Percentiles rank a stretch among this genome's conserved stretches.
Conservation (phyloP, 345 rosid species). For the Noccaea caerulescens region DNA sequence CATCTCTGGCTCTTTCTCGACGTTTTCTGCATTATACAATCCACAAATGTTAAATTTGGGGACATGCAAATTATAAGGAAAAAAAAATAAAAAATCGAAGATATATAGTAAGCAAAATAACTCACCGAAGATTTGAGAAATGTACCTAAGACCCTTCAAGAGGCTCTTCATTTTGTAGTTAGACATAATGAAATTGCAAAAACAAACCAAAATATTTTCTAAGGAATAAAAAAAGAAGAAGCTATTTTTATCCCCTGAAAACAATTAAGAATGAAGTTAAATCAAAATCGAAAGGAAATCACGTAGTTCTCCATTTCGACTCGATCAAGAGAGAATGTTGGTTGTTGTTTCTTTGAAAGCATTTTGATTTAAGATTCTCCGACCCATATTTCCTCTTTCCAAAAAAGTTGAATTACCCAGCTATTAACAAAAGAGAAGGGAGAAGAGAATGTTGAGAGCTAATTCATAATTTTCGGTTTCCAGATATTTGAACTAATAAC, state of each 20-base stretch:
- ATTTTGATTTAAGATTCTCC: slow-evolving; percentile 15
- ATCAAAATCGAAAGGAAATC: slow-evolving; percentile 12
- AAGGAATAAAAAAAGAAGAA: not conserved
- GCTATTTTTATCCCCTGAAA: not conserved
- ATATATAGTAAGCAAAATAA: not conserved
- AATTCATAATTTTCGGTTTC: slow-evolving; percentile 30
- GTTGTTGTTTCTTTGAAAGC: slow-evolving; percentile 12
- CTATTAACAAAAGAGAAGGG: not conserved
- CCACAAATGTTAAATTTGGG: slow-evolving; percentile 1
- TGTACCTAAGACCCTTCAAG: slow-evolving; percentile 66
- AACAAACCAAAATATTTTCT: not conserved
- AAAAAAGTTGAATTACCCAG: not conserved
- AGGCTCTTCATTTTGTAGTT: slow-evolving; percentile 75
- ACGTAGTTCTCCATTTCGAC: not conserved
- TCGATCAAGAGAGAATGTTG: slow-evolving; percentile 7
- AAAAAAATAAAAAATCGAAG: not conserved
- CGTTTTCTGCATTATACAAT: slow-evolving; percentile 49
- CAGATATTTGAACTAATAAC: slow-evolving; percentile 27
- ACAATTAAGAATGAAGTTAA: not conserved
- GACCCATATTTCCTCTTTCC: not conserved
- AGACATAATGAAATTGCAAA: slow-evolving; percentile 40
- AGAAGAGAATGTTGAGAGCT: slow-evolving; percentile 27
- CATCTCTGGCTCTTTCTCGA: slow-evolving; percentile 77
- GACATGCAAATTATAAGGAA: too few species aligned
- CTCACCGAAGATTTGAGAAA: slow-evolving; percentile 77